Percentiles rank a stretch among this genome's conserved stretches.
These are phyloP conservation scores for Wickerhamiella vanderwaltii DNA, from an alignment of 805 yeast species.

Conservation along the genomic window DNA sequence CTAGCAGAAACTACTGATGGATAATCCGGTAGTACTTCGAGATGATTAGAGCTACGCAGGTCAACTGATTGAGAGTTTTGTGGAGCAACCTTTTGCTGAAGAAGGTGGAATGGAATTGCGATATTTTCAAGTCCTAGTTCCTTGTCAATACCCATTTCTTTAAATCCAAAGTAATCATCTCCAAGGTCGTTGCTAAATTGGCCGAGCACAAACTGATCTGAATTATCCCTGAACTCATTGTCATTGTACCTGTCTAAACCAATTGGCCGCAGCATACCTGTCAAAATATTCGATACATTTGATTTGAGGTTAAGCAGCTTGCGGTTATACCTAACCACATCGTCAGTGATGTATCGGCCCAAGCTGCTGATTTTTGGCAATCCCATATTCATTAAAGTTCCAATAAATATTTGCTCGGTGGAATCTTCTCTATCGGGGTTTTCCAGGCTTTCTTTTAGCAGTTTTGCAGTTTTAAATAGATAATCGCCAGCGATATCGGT, in stretches of 20 bases:
- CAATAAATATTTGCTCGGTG: conserved; percentile 31
- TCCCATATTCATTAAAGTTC: conserved; percentile 76
- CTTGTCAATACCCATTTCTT: conserved; percentile 81
- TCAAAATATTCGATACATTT: conserved; percentile 59
- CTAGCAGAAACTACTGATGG: conserved; percentile 41
- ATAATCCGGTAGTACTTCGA: conserved; percentile 40
- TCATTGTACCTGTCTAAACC: conserved; percentile 39
- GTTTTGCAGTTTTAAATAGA: conserved; percentile 57
- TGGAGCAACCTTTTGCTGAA: conserved; percentile 38
- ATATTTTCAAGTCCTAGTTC: conserved; percentile 78
- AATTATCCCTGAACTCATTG: conserved; percentile 70
- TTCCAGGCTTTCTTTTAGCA: conserved; percentile 62
- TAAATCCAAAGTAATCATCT: conserved; percentile 96
- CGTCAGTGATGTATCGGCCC: conserved; percentile 61
- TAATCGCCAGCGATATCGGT: conserved; percentile 78
- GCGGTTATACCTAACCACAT: conserved; percentile 51
- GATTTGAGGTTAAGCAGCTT: conserved; percentile 57
- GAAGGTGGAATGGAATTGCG: conserved; percentile 77
- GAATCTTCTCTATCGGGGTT: conserved; percentile 28
- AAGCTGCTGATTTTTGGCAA: conserved; percentile 55
- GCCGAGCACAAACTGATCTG: conserved; percentile 90
- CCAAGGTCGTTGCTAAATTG: conserved; percentile 90
- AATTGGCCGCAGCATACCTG: conserved; percentile 72
- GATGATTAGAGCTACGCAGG: conserved; percentile 24
- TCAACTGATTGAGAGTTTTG: conserved; percentile 1